These are phyloP conservation scores for Epichloe scottii DNA, from an alignment of 2,329 filamentous ascomycete genomes.

Conservation along the genomic window DNA sequence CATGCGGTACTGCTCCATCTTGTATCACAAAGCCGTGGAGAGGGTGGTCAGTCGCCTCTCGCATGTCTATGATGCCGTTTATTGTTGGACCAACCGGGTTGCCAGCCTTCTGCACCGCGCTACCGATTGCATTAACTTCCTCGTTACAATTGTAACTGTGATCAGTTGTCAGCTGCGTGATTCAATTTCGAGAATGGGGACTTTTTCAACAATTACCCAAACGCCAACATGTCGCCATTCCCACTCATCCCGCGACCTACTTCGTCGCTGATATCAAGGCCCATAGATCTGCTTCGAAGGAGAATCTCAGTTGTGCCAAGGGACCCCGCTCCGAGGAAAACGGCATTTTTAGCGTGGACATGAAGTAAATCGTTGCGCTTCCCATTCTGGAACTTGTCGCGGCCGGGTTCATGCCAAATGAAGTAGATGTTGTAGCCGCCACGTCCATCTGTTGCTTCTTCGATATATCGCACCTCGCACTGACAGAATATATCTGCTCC, in stretches of 20 bases:
- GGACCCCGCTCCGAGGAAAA: slow-evolving; percentile 53
- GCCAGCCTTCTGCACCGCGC: neutral
- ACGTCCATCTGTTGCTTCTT: slow-evolving; percentile 30
- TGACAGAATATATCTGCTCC: slow-evolving; percentile 60
- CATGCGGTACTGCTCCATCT: slow-evolving; percentile 48
- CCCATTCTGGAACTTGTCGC: slow-evolving; percentile 38
- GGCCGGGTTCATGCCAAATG: slow-evolving; percentile 47
- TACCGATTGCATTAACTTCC: slow-evolving; percentile 43
- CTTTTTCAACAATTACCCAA: slow-evolving; percentile 30
- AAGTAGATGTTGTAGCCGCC: slow-evolving; percentile 53
- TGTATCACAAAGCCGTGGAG: slow-evolving; percentile 52
- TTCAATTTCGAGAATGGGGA: neutral
- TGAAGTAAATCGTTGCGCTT: slow-evolving; percentile 50
- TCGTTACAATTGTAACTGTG: slow-evolving; percentile 45
- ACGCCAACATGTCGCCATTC: slow-evolving; percentile 54
- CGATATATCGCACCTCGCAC: slow-evolving; percentile 52
- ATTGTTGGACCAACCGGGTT: slow-evolving; percentile 49
- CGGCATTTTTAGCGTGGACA: slow-evolving; percentile 52
- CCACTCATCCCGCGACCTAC: slow-evolving; percentile 51
- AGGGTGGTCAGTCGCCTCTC: slow-evolving; percentile 34
- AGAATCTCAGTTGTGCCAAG: slow-evolving; percentile 56
- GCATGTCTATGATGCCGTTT: slow-evolving; percentile 48
- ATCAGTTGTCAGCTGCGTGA: neutral
- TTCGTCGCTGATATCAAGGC: slow-evolving; percentile 42
- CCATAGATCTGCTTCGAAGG: slow-evolving; percentile 45